Base-by-base conservation (phyloP, 495 filamentous ascomycete genomes). In the Aspergillus carlsbadensis region DNA sequence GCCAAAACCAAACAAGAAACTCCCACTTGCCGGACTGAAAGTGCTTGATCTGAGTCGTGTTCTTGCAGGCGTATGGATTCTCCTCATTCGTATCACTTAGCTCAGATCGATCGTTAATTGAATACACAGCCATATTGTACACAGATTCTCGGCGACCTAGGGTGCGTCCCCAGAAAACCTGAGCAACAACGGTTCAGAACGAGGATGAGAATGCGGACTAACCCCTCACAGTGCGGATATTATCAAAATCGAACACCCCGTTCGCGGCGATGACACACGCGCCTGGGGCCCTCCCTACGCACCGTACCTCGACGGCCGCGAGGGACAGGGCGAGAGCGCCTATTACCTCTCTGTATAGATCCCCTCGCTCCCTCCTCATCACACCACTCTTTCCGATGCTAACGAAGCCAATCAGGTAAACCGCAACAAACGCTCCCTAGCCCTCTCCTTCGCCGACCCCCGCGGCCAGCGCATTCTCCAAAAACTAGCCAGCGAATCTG, bases 281-380 rank as follows among this genome's bases (percentile, higher is more conserved):
- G 91, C 92, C 41, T 98, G 94, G 95, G 94, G 94, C 2, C 95
- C 94, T 18, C 95, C 94, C 22, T 98, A 93, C 74, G 94, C 94
- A 26, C 80, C 82, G 39, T 91, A 95, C 65, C 60, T 78, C 22
- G 82, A 78, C 18, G 81, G 81, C 31, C 74, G 81, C 10, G 72
- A 88, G 54, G 90, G 90, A 0, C 86, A 87, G 2, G 94, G 95
- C 21, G 95, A 98, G 72, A 95, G 90, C 58, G 95, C 94, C 6
- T 98, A 98, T 70, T 98, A 94, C 62, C 77, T 98, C 6, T 82
- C 84, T 60, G 94, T 96, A 83, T 39, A 78, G 59, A 3, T 36
- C 20, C 6, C 7, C n/a, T n/a, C n/a, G n/a, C n/a, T n/a, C 10
- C 15, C 10, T 8, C 6, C 5, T 31, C 6, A 2, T 15, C 2